Percentiles rank a stretch among this genome's conserved stretches.
These are phyloP conservation scores for Plasmodium cynomolgi DNA, from an alignment of 169 alveolate species.

Conservation along the genomic window DNA sequence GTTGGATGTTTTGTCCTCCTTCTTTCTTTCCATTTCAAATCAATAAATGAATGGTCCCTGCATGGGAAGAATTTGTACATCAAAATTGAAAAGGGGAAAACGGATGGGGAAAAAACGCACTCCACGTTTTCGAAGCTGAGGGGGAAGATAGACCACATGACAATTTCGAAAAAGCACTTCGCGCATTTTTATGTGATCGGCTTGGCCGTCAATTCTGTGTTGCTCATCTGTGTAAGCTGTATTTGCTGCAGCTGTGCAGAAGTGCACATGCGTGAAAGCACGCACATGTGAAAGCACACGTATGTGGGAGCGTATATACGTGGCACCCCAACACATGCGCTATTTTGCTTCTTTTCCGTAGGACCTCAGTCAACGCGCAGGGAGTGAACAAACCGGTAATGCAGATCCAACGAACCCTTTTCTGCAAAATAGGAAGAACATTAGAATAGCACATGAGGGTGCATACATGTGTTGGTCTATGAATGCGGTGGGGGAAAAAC, in stretches of 20 bases:
- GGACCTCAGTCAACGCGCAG: conserved; percentile 12
- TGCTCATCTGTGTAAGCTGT: conserved; percentile 75
- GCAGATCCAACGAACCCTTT: not conserved
- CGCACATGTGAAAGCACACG: not conserved
- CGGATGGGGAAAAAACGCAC: conserved; percentile 16
- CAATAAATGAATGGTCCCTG: conserved; percentile 77
- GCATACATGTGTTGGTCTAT: not conserved
- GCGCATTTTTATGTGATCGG: conserved; percentile 79
- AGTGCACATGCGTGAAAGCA: not conserved
- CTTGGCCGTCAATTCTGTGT: conserved; percentile 69
- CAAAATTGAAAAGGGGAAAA: conserved; percentile 42
- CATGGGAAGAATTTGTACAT: conserved; percentile 81
- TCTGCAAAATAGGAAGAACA: not conserved
- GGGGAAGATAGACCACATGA: conserved; percentile 13
- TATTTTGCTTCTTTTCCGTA: not conserved
- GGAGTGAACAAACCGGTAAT: conserved; percentile 23
- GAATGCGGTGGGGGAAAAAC: not conserved
- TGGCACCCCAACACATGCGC: not conserved
- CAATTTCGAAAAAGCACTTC: conserved; percentile 78
- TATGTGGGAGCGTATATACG: not conserved
- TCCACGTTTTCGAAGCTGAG: conserved; percentile 35
- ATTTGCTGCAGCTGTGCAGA: not conserved
- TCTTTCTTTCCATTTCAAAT: conserved; percentile 49
- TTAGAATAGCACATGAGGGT: not conserved
- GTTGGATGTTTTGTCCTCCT: conserved; percentile 69